Percentiles rank a stretch among this genome's conserved stretches.
phyloP scores from a whole-genome alignment of 2,329 filamentous ascomycete species.

The Amauroascus niger region DNA sequence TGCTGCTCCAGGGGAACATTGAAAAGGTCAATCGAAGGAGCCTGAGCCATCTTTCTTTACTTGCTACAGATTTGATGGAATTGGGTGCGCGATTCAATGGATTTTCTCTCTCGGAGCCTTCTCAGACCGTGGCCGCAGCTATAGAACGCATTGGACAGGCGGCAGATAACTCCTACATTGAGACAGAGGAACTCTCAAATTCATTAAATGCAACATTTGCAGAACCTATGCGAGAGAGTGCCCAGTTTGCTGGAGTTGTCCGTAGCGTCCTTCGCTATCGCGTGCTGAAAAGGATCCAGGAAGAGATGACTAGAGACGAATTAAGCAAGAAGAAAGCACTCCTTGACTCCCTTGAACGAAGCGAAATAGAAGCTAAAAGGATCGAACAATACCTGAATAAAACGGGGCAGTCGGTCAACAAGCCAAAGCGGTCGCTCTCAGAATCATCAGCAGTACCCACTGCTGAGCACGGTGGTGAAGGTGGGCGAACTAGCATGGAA shows the following conservation, averaged over 20 bases:
- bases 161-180: conserved; percentile 90
- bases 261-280: conserved; percentile 79
- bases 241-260: conserved; percentile 93
- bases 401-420: conserved; percentile 45
- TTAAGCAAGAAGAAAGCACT: conserved; percentile 74
- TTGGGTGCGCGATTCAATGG: conserved; percentile 93
- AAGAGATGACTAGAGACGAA: conserved; percentile 94
- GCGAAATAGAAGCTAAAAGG: conserved; percentile 81
- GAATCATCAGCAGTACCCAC: conserved; percentile 42
- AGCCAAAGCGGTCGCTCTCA: conserved; percentile 58
- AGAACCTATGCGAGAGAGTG: conserved; percentile 94
- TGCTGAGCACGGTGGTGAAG: conserved; percentile 32
- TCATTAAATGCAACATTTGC: conserved; percentile 89
- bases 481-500: conserved; percentile 52
- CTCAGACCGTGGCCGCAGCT: conserved; percentile 75
- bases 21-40: conserved; percentile 93
- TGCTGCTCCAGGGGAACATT: conserved; percentile 80
- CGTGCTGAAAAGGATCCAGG: conserved; percentile 86
- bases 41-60: conserved; percentile 69
- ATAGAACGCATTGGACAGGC: conserved; percentile 94
- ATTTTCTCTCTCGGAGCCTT: conserved; percentile 89
- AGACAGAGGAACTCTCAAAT: conserved; percentile 80
- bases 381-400: conserved; percentile 81
- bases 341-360: conserved; percentile 81
- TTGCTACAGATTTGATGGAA: conserved; percentile 83